These are phyloP conservation scores for Aspergillus floridensis DNA, from an alignment of 2,329 filamentous ascomycete genomes.

Conservation along the genomic window DNA sequence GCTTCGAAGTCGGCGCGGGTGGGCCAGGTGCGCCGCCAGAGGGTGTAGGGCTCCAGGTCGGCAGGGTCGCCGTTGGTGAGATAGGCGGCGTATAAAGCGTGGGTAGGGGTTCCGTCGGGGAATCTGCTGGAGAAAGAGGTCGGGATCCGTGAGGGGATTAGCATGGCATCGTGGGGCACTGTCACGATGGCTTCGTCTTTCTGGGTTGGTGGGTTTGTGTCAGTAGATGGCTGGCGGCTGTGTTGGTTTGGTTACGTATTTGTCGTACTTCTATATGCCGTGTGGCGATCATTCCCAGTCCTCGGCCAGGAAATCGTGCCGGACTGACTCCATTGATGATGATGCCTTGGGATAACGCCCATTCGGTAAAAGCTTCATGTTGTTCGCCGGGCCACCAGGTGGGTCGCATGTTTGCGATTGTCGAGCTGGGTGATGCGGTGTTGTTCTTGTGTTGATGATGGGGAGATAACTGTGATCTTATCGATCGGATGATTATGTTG, in stretches of 20 bases:
- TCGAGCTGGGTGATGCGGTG: background rate
- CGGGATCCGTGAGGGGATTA: constrained; percentile 63
- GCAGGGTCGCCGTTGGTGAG: constrained; percentile 55
- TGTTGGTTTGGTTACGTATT: background rate
- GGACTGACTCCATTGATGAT: constrained; percentile 66
- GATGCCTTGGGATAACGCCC: constrained; percentile 66
- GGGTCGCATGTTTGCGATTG: constrained; percentile 23
- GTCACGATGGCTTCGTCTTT: constrained; percentile 61
- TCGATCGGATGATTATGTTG: background rate
- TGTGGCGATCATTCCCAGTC: constrained; percentile 74
- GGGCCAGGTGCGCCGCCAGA: constrained; percentile 69
- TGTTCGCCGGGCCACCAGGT: constrained; percentile 34
- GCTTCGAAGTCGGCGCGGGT: constrained; percentile 57
- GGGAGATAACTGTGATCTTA: background rate
- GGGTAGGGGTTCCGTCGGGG: constrained; percentile 58
- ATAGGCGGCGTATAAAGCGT: constrained; percentile 70
- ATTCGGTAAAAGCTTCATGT: constrained; percentile 60
- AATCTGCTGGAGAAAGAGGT: constrained; percentile 53
- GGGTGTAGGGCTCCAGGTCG: constrained; percentile 45
- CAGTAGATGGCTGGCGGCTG: background rate
- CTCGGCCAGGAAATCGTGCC: constrained; percentile 65
- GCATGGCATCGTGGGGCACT: constrained; percentile 62
- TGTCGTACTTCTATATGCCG: constrained; percentile 60
- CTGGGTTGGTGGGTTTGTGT: constrained; percentile 35
- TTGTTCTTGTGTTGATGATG: background rate